A percentile compares a stretch with the other conserved stretches of the same genome.
phyloP scores from a whole-genome alignment of 805 yeast genomes.

The Saitoella complicata region DNA sequence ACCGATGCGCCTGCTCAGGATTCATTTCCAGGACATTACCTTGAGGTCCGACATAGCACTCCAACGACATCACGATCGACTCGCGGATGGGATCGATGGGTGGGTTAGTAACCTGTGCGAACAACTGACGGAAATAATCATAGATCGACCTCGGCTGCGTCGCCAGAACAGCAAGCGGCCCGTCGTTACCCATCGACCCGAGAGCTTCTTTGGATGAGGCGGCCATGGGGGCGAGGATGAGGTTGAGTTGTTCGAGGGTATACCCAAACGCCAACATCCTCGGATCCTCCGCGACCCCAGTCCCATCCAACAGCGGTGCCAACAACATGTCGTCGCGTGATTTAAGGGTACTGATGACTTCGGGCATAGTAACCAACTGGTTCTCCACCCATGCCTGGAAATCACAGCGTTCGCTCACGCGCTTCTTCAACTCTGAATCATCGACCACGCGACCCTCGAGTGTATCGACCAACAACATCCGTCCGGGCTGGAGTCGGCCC shows the following conservation, averaged over 20 bases:
- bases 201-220: constrained; percentile 79
- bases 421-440: constrained; percentile 69
- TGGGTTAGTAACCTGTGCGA: constrained; percentile 97
- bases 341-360: constrained; percentile 45
- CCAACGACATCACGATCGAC: constrained; percentile 89
- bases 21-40: constrained; percentile 89
- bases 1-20: constrained; percentile 79
- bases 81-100: constrained; percentile 98
- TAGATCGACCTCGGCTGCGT: constrained; percentile 81
- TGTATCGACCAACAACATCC: constrained; percentile 90
- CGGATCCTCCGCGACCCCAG: constrained; percentile 61
- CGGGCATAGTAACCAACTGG: constrained; percentile 70
- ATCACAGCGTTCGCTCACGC: constrained; percentile 69
- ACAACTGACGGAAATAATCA: constrained; percentile 88
- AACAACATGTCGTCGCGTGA: constrained; percentile 17
- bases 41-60: constrained; percentile 97
- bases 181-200: constrained; percentile 98
- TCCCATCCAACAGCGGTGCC: constrained; percentile 12
- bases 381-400: constrained; percentile 88
- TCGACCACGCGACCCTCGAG: constrained; percentile 85
- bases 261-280: constrained; percentile 77
- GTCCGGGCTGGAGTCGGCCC: constrained; percentile 92
- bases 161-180: constrained; percentile 85
- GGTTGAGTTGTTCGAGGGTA: constrained; percentile 79
- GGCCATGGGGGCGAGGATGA: constrained; percentile 88